phyloP scores from a whole-genome alignment of 345 rosid species.

The Salix brachista region DNA sequence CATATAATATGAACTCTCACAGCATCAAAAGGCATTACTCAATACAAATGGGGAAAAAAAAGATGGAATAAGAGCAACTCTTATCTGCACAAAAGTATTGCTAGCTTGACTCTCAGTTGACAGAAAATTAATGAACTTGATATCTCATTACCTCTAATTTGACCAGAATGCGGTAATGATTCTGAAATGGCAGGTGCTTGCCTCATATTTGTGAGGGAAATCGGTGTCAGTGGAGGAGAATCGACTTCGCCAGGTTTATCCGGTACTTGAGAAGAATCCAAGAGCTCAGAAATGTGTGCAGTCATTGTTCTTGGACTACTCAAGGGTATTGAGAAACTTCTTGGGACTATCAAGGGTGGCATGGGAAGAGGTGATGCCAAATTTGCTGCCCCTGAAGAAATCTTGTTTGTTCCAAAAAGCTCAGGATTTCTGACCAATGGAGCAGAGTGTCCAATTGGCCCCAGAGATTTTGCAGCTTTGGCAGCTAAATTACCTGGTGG shows the following conservation, averaged over 20 bases:
- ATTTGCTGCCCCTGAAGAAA: conserved; percentile 37
- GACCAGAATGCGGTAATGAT: conserved; percentile 45
- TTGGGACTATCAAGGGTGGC: conserved; percentile 62
- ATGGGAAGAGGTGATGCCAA: conserved; percentile 72
- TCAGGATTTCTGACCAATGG: conserved; percentile 76
- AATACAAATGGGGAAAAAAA: neutral
- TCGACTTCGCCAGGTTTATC: conserved; percentile 40
- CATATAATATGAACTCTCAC: neutral
- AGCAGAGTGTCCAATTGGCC: conserved; percentile 72
- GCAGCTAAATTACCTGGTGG: conserved; percentile 56
- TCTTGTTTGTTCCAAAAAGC: conserved; percentile 29
- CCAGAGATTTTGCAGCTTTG: conserved; percentile 52
- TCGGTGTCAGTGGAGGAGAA: conserved; percentile 84
- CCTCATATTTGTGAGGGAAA: conserved; percentile 44
- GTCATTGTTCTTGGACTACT: conserved; percentile 66
- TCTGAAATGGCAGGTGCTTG: conserved; percentile 36
- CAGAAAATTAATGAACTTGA: neutral
- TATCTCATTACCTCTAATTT: conserved; percentile 60
- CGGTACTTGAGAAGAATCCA: conserved; percentile 35
- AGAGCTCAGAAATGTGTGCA: conserved; percentile 37
- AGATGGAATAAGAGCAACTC: neutral
- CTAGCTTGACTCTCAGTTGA: neutral
- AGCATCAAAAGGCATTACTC: neutral
- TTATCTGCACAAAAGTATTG: neutral
- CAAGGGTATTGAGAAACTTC: conserved; percentile 87